These are phyloP conservation scores for Glycyrrhiza uralensis DNA, from an alignment of 306 rosid genomes.

Conservation along the genomic window DNA sequence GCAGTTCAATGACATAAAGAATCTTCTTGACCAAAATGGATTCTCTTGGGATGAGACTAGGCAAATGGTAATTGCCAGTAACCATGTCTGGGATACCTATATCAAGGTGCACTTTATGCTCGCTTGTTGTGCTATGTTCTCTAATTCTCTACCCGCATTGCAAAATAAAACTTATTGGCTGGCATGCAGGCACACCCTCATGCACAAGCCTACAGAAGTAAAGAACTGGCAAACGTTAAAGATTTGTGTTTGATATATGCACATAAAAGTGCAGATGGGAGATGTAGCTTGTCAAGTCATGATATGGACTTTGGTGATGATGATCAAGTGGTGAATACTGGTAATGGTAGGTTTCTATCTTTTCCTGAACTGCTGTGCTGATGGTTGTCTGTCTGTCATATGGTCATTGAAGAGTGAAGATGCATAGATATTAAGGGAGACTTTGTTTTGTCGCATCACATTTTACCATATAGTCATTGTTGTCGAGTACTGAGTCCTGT, in stretches of 20 bases:
- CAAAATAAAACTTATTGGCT: slow-evolving; percentile 13
- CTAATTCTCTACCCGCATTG: not conserved
- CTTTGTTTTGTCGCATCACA: not conserved
- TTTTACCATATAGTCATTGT: not conserved
- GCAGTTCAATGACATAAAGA: slow-evolving; percentile 47
- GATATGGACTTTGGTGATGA: slow-evolving; percentile 53
- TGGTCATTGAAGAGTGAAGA: not conserved
- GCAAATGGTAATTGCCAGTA: slow-evolving; percentile 45
- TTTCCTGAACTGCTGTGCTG: not conserved
- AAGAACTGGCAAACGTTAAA: slow-evolving; percentile 34
- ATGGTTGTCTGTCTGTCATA: not conserved
- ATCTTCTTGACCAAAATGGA: slow-evolving; percentile 49
- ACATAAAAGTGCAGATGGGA: slow-evolving; percentile 57
- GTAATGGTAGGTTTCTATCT: slow-evolving; percentile 42
- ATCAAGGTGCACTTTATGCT: slow-evolving; percentile 35
- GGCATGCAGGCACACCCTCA: slow-evolving; percentile 50
- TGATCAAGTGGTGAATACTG: slow-evolving; percentile 36
- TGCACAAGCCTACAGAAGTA: slow-evolving; percentile 44
- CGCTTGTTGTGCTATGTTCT: not conserved
- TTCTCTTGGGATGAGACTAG: slow-evolving; percentile 51
- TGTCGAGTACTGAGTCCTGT: too few relatives aligned
- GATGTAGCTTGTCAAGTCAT: slow-evolving; percentile 65
- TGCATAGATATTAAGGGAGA: not conserved
- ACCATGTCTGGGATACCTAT: slow-evolving; percentile 48
- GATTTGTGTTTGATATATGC: slow-evolving; percentile 56